phyloP scores from a whole-genome alignment of 225 moss, liverwort and hornwort species.

The Pleurozium schreberi region DNA sequence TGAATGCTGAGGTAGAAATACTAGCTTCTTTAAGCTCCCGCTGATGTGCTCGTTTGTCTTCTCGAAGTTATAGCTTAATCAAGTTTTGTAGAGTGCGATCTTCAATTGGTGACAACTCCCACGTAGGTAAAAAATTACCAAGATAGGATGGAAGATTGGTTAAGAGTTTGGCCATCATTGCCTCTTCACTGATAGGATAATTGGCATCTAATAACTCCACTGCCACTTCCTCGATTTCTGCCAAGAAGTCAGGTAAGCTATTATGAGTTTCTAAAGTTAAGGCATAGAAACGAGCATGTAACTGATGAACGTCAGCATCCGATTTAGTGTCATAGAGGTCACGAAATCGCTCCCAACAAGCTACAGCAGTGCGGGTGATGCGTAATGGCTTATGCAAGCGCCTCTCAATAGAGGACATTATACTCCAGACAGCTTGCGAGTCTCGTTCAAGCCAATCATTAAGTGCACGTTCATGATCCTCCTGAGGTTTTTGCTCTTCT shows the following conservation, averaged over 20 bases:
- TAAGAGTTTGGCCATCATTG: background rate
- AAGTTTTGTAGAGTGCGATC: background rate
- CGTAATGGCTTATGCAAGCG: background rate
- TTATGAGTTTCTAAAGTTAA: background rate
- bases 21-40: fast-evolving
- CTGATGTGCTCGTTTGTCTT: background rate
- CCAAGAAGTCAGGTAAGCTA: fast-evolving
- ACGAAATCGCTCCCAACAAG: background rate
- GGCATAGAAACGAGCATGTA: background rate
- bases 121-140: background rate
- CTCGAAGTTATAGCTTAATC: background rate
- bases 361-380: fast-evolving
- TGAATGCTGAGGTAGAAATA: background rate
- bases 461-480: background rate
- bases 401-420: background rate
- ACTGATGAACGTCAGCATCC: background rate
- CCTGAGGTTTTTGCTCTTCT: background rate
- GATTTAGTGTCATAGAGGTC: background rate
- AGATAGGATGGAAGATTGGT: background rate
- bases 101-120: background rate
- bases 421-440: fast-evolving
- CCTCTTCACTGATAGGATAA: background rate
- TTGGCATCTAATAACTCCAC: background rate
- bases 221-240: background rate
- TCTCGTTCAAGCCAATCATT: background rate